Evolutionary conservation across 163 green algal genomes (phyloP).

Genomic region (Chloroidium sp.): DNA sequence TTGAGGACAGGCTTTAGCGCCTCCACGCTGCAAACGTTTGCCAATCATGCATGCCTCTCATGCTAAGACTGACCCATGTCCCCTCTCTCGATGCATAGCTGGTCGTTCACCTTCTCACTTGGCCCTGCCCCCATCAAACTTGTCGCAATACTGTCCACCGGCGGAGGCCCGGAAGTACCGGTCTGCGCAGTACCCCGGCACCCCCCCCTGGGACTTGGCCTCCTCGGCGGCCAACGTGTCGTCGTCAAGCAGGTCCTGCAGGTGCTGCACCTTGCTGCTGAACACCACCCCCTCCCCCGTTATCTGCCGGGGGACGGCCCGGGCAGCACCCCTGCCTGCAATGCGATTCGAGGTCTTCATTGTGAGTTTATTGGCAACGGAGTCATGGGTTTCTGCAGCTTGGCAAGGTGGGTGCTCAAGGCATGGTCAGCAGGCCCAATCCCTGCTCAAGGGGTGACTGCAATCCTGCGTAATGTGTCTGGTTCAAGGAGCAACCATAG

Average conservation of each 20-base stretch:
- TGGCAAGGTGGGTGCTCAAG: too few relatives aligned
- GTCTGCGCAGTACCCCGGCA: constrained; percentile 25
- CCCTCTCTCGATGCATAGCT: too few relatives aligned
- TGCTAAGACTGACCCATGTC: too few relatives aligned
- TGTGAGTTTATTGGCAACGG: neutral
- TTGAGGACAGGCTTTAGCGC: too few relatives aligned
- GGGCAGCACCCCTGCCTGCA: constrained; percentile 10
- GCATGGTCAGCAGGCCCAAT: neutral
- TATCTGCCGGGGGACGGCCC: constrained; percentile 10
- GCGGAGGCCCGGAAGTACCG: constrained; percentile 34
- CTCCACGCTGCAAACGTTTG: too few relatives aligned
- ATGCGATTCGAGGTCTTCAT: neutral
- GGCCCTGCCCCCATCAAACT: constrained; percentile 11
- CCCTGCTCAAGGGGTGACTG: neutral
- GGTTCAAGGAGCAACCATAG: neutral
- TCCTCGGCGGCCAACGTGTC: constrained; percentile 65
- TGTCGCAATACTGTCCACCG: constrained; percentile 41
- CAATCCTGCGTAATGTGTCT: neutral
- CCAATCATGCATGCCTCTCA: too few relatives aligned
- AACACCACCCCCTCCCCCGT: constrained; percentile 47
- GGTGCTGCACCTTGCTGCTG: constrained; percentile 28
- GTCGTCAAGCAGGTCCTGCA: constrained; percentile 46
- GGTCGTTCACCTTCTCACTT: too few relatives aligned
- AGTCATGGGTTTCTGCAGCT: neutral
- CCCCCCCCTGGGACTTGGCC: constrained; percentile 38